Conservation (phyloP, 768 basidiomycete genomes). For the Dioszegia crocea region DNA sequence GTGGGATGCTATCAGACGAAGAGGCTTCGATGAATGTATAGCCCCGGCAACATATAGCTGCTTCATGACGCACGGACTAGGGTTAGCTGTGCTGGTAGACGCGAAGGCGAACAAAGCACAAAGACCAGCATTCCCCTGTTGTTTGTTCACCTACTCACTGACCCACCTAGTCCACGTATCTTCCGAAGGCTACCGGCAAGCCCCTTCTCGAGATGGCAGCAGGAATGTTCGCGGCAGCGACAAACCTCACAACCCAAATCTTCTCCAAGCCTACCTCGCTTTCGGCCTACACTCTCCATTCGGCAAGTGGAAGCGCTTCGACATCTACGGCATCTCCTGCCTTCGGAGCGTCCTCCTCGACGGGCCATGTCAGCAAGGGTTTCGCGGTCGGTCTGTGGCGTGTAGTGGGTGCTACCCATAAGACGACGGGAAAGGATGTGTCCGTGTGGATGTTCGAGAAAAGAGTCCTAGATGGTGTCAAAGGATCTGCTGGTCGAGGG, state of each 20-base stretch:
- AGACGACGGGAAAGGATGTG: conserved; percentile 81
- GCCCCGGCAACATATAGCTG: not conserved
- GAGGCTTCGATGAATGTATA: not conserved
- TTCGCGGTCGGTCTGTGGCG: conserved; percentile 82
- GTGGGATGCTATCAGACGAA: not conserved
- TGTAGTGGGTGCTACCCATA: conserved; percentile 79
- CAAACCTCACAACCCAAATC: conserved; percentile 14
- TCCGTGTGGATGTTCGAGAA: conserved; percentile 93
- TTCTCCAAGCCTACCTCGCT: conserved; percentile 29
- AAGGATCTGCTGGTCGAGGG: conserved; percentile 52
- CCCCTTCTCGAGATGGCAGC: conserved; percentile 3
- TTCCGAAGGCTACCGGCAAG: too few species aligned
- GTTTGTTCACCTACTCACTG: too few species aligned
- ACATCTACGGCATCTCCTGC: conserved; percentile 14
- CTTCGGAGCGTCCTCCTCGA: conserved; percentile 21
- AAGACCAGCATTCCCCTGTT: too few species aligned
- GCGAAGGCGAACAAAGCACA: too few species aligned
- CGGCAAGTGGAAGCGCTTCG: not conserved
- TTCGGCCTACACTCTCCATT: conserved; percentile 28
- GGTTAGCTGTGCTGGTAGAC: too few species aligned
- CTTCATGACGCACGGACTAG: not conserved
- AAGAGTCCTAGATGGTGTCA: conserved; percentile 63
- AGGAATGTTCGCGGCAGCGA: conserved; percentile 26
- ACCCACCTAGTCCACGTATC: too few species aligned
- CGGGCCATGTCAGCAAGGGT: conserved; percentile 35